Percentiles rank a stretch among this genome's conserved stretches.
phyloP scores from a whole-genome alignment of 306 rosid genomes.

The Quercus mongolica region DNA sequence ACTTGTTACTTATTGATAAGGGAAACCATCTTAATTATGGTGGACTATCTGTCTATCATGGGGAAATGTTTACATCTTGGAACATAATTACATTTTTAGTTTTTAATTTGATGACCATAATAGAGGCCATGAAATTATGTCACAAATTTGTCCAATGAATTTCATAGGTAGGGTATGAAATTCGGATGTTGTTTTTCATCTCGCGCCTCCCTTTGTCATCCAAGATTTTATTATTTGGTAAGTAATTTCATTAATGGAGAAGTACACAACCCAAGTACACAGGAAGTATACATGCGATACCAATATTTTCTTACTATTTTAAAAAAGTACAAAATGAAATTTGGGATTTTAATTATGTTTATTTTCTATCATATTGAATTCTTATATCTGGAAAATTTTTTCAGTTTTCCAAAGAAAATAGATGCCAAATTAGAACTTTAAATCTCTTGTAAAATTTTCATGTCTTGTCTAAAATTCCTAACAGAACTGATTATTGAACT shows the following conservation, averaged over 20 bases:
- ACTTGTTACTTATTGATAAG: not conserved
- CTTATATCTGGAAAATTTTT: not conserved
- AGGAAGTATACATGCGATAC: too few relatives aligned
- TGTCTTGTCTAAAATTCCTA: slow-evolving; percentile 1
- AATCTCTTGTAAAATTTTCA: not conserved
- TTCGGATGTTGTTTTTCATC: not conserved
- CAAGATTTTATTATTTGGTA: not conserved
- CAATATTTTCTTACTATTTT: not conserved
- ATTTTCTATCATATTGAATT: slow-evolving; percentile 11
- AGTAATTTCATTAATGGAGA: too few relatives aligned
- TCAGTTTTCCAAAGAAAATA: not conserved
- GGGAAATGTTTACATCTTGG: slow-evolving; percentile 2
- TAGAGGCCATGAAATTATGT: not conserved
- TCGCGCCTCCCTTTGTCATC: not conserved
- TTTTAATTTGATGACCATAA: not conserved
- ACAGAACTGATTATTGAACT: slow-evolving; percentile 12
- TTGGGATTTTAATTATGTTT: slow-evolving; percentile 3
- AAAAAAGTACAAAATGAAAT: not conserved
- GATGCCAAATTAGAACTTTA: not conserved
- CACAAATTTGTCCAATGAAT: not conserved
- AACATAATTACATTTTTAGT: not conserved
- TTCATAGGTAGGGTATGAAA: not conserved
- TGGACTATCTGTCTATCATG: not conserved
- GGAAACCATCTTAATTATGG: not conserved
- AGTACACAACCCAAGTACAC: too few relatives aligned